Base-by-base conservation (phyloP, 2,329 filamentous ascomycete species). In the Fusarium kyushuense region DNA sequence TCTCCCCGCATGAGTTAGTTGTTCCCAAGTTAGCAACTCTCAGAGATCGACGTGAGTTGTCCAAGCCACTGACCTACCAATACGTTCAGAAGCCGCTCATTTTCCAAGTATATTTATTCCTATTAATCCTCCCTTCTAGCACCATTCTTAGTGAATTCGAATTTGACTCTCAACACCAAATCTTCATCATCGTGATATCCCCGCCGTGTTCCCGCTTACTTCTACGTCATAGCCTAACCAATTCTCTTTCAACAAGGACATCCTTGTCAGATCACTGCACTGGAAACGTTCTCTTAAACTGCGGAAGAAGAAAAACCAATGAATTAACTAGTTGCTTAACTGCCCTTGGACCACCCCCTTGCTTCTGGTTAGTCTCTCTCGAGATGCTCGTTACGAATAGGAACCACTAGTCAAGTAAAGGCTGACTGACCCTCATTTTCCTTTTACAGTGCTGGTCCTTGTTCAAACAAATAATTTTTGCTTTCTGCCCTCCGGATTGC, bases 401-500 rank as follows among this genome's bases (percentile, higher is more conserved):
- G 45, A 36, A 38, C 25, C 27, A 36, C 17, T 38, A 14, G 29
- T 23, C 14, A 30, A 19, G 27, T 23, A 17, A 32, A 60, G 56
- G 19, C 54, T 55, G 46, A 27, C 61, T 61, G 27, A 49, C 52
- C 49, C 60, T 57, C 38, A 14, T 19, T n/a, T 51, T 19, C 9
- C 19, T n/a, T 42, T 32, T 47, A 36, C 54, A 65, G 33, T 29
- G 54, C 62, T 54, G 62, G 62, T 65, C 62, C 62, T 54, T 65
- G 62, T 65, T 32, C 30, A 32, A 32, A 25, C 30, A 54, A 35
- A 60, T 35, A 49, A 40, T 45, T 54, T 25, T 40, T 27, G 17
- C 32, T 40, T 14, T 32, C 23, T 49, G n/a, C n/a, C 25, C 40
- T 25, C 11, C 25, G 65, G 47, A 65, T 58, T 63, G 40, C 53